A percentile compares a stretch with the other conserved stretches of the same genome.
Evolutionary conservation across 352 stramenopile genomes (phyloP).

Genomic region (Globisporangium ultimum): DNA sequence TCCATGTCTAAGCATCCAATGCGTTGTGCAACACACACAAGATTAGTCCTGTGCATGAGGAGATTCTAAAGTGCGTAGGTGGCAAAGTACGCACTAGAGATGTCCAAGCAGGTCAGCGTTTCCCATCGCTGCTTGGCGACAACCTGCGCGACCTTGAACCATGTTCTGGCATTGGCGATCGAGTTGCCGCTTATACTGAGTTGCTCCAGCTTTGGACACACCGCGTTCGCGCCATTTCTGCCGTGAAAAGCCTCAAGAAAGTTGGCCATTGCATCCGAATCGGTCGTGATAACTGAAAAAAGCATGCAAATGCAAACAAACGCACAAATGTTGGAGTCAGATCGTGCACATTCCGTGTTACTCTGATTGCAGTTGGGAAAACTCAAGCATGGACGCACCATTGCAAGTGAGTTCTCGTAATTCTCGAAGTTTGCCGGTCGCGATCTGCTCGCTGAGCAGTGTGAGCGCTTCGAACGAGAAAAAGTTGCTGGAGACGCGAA

Average conservation of each 20-base stretch:
- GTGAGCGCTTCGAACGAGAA: slow-evolving; percentile 29
- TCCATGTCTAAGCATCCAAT: slow-evolving; percentile 19
- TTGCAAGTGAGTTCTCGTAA: slow-evolving; percentile 39
- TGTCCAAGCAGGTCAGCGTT: slow-evolving; percentile 19
- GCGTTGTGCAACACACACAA: background rate
- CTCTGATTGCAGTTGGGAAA: background rate
- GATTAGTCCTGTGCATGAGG: background rate
- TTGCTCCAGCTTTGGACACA: slow-evolving; percentile 16
- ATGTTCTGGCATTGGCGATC: slow-evolving; percentile 15
- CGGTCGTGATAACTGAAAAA: slow-evolving; percentile 19
- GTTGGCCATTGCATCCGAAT: slow-evolving; percentile 19
- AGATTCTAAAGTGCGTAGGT: background rate
- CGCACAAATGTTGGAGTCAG: too few relatives aligned
- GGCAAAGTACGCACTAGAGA: slow-evolving; percentile 21
- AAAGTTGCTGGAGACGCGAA: slow-evolving; percentile 44
- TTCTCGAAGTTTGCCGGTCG: slow-evolving; percentile 8
- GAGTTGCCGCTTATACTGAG: slow-evolving; percentile 29
- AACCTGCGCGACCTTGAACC: slow-evolving; percentile 14
- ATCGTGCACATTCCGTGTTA: too few relatives aligned
- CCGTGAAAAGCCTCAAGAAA: slow-evolving; percentile 19
- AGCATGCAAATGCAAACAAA: background rate
- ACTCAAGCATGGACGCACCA: slow-evolving; percentile 15
- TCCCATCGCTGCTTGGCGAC: slow-evolving; percentile 17
- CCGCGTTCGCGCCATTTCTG: background rate
- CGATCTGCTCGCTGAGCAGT: slow-evolving; percentile 27